Evolutionary conservation across 768 basidiomycete genomes (phyloP).

Genomic region (Boletales sp.): DNA sequence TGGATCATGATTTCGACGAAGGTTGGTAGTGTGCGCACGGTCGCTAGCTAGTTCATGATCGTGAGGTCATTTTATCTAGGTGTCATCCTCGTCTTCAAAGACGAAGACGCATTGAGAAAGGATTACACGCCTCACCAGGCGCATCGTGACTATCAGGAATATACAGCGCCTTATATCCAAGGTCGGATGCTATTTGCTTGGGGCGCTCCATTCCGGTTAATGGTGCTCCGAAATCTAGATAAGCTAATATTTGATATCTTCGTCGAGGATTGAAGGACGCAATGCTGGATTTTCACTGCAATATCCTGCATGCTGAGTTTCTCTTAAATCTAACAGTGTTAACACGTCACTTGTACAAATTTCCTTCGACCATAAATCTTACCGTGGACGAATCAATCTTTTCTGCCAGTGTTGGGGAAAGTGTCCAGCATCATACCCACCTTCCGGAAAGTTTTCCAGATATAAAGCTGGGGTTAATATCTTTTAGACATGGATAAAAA

Average conservation of each 20-base stretch:
- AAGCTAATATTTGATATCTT: conserved; percentile 23
- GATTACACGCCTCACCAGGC: conserved; percentile 13
- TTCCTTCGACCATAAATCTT: too few relatives aligned
- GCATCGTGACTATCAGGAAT: conserved; percentile 8
- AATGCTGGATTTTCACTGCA: not conserved
- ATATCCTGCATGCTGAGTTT: too few relatives aligned
- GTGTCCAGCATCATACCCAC: too few relatives aligned
- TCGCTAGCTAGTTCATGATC: too few relatives aligned
- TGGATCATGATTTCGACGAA: conserved; percentile 22
- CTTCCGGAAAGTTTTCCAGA: too few relatives aligned
- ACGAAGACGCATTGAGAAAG: conserved; percentile 8
- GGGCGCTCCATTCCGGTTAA: not conserved
- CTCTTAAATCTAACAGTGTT: too few relatives aligned
- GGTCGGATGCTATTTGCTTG: conserved; percentile 7
- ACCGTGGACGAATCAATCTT: too few relatives aligned
- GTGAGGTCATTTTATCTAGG: conserved; percentile 7
- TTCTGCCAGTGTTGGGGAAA: too few relatives aligned
- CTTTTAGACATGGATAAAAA: too few relatives aligned
- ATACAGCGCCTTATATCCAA: conserved; percentile 11
- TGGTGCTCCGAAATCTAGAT: conserved; percentile 6
- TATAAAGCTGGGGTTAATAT: too few relatives aligned
- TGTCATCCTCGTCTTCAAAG: conserved; percentile 21
- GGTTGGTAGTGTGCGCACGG: conserved; percentile 7
- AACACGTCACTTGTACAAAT: too few relatives aligned
- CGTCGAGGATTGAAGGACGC: not conserved